Base-by-base conservation (phyloP, 2,329 filamentous ascomycete genomes). In the Curvularia eragrostidis region DNA sequence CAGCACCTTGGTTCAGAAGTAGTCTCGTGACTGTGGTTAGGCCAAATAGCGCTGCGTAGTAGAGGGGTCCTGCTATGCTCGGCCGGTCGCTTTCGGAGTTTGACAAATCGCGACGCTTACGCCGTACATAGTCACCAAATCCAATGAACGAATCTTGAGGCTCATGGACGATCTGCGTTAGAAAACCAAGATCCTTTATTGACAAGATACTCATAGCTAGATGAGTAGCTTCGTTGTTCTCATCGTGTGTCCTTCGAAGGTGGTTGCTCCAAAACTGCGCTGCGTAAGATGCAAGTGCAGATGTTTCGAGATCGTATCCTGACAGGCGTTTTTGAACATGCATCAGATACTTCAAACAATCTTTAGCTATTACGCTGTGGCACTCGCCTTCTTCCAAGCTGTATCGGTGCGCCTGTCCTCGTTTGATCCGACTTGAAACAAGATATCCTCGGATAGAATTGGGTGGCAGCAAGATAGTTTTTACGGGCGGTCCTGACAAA, bases 391-490 rank as follows among this genome's bases (percentile, higher is more conserved):
- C 56, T 54, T 67, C 58, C 64, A 76, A 68, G 34, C 60, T 61
- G 48, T 70, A 75, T 6, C 48, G 41, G 26, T 32, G 9, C 10
- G 30, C 30, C 3, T 9, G 30, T 32, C 30, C 30, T 12, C 13
- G 30, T 12, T 32, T 32, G 30, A 32, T 32, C 4, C 30, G 12
- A 15, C 66, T 56, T 19, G 70, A 75, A 0, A 69, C 24, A 36
- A 77, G 71, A 42, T 75, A 77, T 36, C 75, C 71, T 47, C 73
- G 63, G 4, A 77, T 69, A 10, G 71, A 75, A 53, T 71, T 73
- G 54, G 76, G 74, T 46, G 71, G 67, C 18, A 76, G 42, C 78
- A 77, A 1, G 60, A n/a, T n/a, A n/a, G n/a, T n/a, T n/a, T n/a
- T n/a, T n/a, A n/a, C n/a, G n/a, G n/a, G n/a, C n/a, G n/a, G n/a